Evolutionary conservation across 768 basidiomycete genomes (phyloP), one percentile per base, ranked within the genome.

Genomic region (Mycena maculata): DNA sequence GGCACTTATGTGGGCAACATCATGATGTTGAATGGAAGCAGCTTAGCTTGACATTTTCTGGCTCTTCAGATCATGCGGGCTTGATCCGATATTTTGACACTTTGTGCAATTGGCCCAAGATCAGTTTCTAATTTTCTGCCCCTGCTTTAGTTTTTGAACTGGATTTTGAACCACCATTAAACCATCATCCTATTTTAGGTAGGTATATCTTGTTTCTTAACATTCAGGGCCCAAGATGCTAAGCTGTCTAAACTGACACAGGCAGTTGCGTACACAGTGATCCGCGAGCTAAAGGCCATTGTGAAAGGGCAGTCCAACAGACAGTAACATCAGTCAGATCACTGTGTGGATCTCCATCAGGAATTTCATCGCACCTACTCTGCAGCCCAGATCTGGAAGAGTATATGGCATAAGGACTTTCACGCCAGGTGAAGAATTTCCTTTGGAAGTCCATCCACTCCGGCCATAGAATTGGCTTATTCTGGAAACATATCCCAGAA

Each of bases 381-480:
- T 3, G 16, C 33, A 9, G 12, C 57, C 3, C 28, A 59, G 27
- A 23, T 59, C 11, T 59, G 41, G 57, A n/a, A 13, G 7, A 45
- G 42, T 20, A 31, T 59, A 18, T 18, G 44, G 8, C 27, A 59
- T 30, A 47, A 59, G 15, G 57, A 59, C 23, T 59, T 28, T 31
- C 57, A 10, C 25, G 44, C 2, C 42, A 47, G n/a, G 44, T 59
- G 12, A 45, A 47, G 22, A 30, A 44, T 28, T 59, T 59, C 44
- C 41, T 58, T 18, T 58, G 33, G 30, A 58, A 58, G n/a, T 42
- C 56, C 3, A 12, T 31, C 13, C 55, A 57, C 41, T 25, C 22
- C 6, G 56, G 41, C 4, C 56, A 58, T 15, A 23, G 56, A 6
- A 58, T 58, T 20, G 56, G 56, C 16, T 12, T 7, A 3, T n/a